These are phyloP conservation scores for Leptographium wingfieldii DNA, from an alignment of 2,329 filamentous ascomycete species.

Conservation along the genomic window DNA sequence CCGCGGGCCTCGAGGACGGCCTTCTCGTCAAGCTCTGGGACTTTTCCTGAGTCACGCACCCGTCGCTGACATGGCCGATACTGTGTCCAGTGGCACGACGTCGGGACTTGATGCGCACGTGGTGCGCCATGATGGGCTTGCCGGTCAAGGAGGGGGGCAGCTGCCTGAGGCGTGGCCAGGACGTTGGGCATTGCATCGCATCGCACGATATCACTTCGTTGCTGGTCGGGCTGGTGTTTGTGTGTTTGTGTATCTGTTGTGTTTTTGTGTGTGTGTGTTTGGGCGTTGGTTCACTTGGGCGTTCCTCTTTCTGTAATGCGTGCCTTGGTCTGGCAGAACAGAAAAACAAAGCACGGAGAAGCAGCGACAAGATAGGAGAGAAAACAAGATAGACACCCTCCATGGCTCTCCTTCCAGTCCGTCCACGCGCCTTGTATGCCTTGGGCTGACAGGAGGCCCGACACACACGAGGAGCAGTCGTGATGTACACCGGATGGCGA, in stretches of 20 bases:
- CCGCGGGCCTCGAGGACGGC: slow-evolving; percentile 35
- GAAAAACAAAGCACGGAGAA: not conserved
- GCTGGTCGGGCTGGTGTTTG: not conserved
- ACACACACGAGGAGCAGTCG: not conserved
- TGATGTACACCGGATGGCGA: not conserved
- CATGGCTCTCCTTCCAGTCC: not conserved
- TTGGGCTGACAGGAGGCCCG: not conserved
- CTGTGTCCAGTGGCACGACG: slow-evolving; percentile 1
- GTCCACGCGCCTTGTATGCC: not conserved
- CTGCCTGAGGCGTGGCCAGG: not conserved
- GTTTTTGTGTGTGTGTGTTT: not conserved
- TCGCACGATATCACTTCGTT: not conserved
- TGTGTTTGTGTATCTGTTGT: not conserved
- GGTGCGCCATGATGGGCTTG: not conserved
- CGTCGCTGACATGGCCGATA: not conserved
- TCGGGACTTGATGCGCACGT: not conserved
- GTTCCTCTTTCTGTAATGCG: not conserved
- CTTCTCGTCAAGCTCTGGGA: slow-evolving; percentile 50
- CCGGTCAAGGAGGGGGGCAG: not conserved
- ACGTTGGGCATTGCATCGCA: not conserved
- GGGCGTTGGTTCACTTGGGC: not conserved
- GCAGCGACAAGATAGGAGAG: not conserved
- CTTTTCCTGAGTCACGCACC: slow-evolving; percentile 24
- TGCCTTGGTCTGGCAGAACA: not conserved
- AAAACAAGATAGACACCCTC: not conserved